Base-by-base conservation (phyloP, 306 rosid species). In the Datisca glomerata region DNA sequence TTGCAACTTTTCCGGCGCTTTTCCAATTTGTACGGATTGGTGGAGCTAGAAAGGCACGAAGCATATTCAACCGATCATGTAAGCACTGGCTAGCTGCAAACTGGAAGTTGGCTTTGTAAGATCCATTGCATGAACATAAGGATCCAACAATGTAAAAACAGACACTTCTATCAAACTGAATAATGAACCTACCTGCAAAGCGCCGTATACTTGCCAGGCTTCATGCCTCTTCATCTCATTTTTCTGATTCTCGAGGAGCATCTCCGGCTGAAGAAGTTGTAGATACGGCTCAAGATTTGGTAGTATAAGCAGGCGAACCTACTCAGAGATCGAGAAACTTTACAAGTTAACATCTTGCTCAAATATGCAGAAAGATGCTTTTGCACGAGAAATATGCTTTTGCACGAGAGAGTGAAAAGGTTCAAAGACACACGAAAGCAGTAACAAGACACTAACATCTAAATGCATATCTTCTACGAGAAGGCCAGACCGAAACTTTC, bases 261-360 rank as follows among this genome's bases (percentile, higher is more conserved):
- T 76, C 49, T 85, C 93, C 29, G 96, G 73, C 46, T 65, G 83
- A 51, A 87, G 76, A 58, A 81, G 93, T 60, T 57, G 93, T 69
- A 83, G 59, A 63, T 87, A 83, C 7, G 83, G 75, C 67, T 87
- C 80, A 14, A 87, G 83, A 68, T 87, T 87, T 54, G 94, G 94
- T 55, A 79, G 72, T 62, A 87, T 60, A 58, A 83, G 78, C 64
- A 76, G 55, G 43, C 73, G 73, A 60, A 87, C 87, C 97, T 87
- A 56, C 13, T 55, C 66, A 67, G 19, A 41, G 59, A 60, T 29
- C 28, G 44, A 45, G 25, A 47, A 55, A 48, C 24, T 33, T 42
- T 24, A 36, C 36, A 41, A 60, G 33, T 25, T 45, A 31, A 31
- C 46, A 39, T 15, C 41, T 64, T 20, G 14, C 37, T n/a, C 9